Evolutionary conservation across 331 rosid species (phyloP).

Genomic region (Phaseolus coccineus): DNA sequence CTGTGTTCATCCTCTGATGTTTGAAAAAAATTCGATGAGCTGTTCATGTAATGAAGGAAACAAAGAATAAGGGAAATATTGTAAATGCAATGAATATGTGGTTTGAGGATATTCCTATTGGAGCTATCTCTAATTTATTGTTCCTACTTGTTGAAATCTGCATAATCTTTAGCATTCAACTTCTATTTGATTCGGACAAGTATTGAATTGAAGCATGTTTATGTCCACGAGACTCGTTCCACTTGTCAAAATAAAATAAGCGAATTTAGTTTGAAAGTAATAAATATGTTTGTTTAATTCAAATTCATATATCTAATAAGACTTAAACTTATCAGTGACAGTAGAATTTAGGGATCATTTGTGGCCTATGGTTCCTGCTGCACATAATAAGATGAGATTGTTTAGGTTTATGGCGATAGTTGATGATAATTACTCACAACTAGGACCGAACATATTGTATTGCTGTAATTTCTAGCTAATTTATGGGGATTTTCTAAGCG

Average conservation of each 20-base stretch:
- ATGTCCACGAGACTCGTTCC: neutral
- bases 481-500: neutral
- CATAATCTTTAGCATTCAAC: neutral
- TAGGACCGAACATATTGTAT: neutral
- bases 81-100: neutral
- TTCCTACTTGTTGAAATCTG: neutral
- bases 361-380: neutral
- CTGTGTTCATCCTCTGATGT: neutral
- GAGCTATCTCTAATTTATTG: neutral
- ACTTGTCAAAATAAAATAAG: neutral
- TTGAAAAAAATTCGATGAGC: neutral
- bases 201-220: neutral
- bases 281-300: neutral
- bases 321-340: neutral
- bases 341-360: neutral
- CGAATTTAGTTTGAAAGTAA: neutral
- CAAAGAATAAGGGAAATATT: neutral
- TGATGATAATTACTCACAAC: neutral
- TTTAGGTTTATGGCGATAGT: neutral
- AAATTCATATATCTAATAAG: neutral
- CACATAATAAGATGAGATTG: neutral
- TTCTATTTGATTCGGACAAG: conserved; percentile 19
- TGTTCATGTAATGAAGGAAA: neutral
- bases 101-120: conserved; percentile 10
- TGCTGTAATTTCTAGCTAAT: neutral